phyloP scores from a whole-genome alignment of 2,329 filamentous ascomycete genomes.

The Fusarium pseudocircinatum region DNA sequence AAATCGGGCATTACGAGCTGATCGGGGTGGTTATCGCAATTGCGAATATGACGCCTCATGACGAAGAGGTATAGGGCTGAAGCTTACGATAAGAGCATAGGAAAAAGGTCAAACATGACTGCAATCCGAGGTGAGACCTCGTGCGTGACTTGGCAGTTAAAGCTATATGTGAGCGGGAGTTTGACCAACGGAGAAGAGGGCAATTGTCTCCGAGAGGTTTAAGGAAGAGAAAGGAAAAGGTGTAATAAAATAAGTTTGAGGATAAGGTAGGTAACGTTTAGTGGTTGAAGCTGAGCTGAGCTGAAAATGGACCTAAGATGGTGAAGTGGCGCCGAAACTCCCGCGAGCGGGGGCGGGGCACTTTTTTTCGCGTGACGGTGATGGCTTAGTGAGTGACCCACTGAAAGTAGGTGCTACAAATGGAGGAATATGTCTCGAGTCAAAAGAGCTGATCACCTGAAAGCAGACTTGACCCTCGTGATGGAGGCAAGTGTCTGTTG shows the following conservation, averaged over 20 bases:
- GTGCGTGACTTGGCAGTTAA: not conserved
- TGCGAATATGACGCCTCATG: slow-evolving; percentile 33
- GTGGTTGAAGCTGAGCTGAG: slow-evolving; percentile 11
- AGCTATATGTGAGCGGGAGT: not conserved
- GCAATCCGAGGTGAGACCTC: slow-evolving; percentile 25
- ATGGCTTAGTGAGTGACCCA: slow-evolving; percentile 22
- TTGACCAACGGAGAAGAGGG: not conserved
- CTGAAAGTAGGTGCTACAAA: slow-evolving; percentile 1
- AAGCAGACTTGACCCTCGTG: slow-evolving; percentile 15
- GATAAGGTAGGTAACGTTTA: not conserved
- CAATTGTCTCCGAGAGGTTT: not conserved
- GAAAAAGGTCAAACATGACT: slow-evolving; percentile 80
- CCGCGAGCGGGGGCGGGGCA: slow-evolving; percentile 37
- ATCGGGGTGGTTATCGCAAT: not conserved
- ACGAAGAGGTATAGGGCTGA: slow-evolving; percentile 29
- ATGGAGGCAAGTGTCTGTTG: slow-evolving; percentile 7
- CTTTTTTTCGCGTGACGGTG: slow-evolving; percentile 14
- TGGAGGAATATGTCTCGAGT: not conserved
- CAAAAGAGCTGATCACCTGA: slow-evolving; percentile 24
- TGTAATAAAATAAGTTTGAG: slow-evolving; percentile 7
- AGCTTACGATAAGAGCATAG: slow-evolving; percentile 80
- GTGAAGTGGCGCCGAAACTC: slow-evolving; percentile 29
- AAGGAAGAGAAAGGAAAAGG: not conserved
- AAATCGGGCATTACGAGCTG: not conserved
- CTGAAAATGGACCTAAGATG: slow-evolving; percentile 1